Base-by-base conservation (phyloP, 176 grass and related monocot species). In the Elymus sibiricus region DNA sequence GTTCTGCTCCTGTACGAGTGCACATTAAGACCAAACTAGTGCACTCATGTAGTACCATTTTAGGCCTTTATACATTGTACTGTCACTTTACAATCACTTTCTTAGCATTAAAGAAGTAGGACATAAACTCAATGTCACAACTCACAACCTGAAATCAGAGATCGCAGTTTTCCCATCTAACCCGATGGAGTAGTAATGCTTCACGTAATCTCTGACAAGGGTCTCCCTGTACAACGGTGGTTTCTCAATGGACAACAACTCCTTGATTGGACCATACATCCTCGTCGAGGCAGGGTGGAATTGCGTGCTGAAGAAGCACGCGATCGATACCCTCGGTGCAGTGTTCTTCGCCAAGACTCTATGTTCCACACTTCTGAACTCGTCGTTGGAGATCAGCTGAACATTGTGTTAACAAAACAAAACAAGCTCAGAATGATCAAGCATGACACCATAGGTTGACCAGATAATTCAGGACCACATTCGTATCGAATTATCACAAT, bases 241-340 rank as follows among this genome's bases (percentile, higher is more conserved):
- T 8, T 89, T 87, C 24, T 87, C 84, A 0, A 91, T 77, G 1
- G 86, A 93, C 44, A 93, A 2, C 13, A 93, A 6, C 66, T 91
- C 94, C 64, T 89, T 93, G 87, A 95, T 95, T 6, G 91, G 94
- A 14, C 89, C 91, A 46, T 91, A 93, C 25, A 83, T 61, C 28
- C 89, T 87, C 5, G 88, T 91, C 3, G 89, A 89, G 49, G 65
- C 24, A 17, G 75, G 74, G 25, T 79, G 77, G 56, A 87, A 83
- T 46, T 92, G 81, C 1, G 88, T 88, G 79, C 85, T 90, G 66
- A 91, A 91, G n/a, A 95, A 87, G 47, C 88, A 91, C 0, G 84
- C 88, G 5, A 95, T 76, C 0, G 93, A 95, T 2, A 93, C 65
- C 17, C 91, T 88, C 0, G 86, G 88, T 0, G 51, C 72, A 4